Evolutionary conservation across 768 basidiomycete species (phyloP), one percentile per base, ranked within the genome.

Genomic region (Pholiota molesta): DNA sequence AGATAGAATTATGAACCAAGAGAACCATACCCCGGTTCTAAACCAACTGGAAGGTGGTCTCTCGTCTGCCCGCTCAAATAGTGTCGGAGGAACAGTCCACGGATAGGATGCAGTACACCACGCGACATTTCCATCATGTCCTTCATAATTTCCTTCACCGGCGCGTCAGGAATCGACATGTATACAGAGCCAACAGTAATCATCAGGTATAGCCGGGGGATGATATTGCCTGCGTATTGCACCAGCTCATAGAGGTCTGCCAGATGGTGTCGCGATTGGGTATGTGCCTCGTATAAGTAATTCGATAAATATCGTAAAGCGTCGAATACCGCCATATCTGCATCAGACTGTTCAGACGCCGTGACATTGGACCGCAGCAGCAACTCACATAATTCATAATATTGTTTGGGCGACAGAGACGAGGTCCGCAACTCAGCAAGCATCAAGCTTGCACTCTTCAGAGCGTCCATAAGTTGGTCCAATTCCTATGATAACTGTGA

Each of bases 51-150:
- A n/a, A 99, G 77, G 72, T 97, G 88, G 71, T 98, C 96, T 65
- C 95, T 84, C 16, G 97, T 99, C 79, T 99, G 96, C 14, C 97
- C 97, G 62, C 92, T 95, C 35, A 99, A 87, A 75, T 99, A 99
- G 73, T 99, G 97, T 28, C 97, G 84, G 37, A 99, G 80, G 77
- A 99, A 99, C 35, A 99, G 79, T 17, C 97, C 97, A 51, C 97
- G 84, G 54, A 95, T 94, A n/a, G 97, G 97, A 73, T 99, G 95
- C 65, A 99, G 83, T 5, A 99, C 95, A 63, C 97, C 97, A 19
- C 95, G 83, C 37, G 95, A 95, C 97, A 99, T 99, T 76, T 99
- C 97, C 91, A 99, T 91, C 97, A 99, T 98, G 76, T 99, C 97
- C 83, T 97, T 99, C 97, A 99, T 99, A 64, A 99, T 95, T 79